phyloP scores from a whole-genome alignment of 2,329 filamentous ascomycete genomes.

The Fusarium penzigii region DNA sequence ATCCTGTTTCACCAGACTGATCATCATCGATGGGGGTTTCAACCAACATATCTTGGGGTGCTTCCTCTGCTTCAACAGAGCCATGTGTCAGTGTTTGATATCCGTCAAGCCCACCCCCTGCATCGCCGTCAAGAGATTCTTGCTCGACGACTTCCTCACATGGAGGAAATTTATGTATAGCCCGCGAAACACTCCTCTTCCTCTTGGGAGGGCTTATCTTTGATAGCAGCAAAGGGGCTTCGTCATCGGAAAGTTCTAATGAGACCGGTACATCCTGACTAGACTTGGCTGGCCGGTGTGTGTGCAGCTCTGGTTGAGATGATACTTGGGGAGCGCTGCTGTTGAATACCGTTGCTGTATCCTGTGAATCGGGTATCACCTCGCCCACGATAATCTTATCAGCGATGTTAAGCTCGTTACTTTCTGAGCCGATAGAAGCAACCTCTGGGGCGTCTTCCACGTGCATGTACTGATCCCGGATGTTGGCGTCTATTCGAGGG shows the following conservation, averaged over 20 bases:
- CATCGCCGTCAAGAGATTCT: background rate
- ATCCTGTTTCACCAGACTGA: too few species aligned
- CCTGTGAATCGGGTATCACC: constrained; percentile 33
- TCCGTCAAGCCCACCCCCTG: background rate
- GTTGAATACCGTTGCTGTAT: constrained; percentile 22
- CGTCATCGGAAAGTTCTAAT: constrained; percentile 38
- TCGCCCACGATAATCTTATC: background rate
- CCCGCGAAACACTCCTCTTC: background rate
- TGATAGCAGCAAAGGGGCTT: constrained; percentile 32
- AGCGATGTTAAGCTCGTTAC: background rate
- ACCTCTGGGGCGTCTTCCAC: constrained; percentile 5
- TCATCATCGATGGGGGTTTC: too few species aligned
- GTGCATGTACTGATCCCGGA: constrained; percentile 9
- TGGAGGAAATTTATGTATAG: background rate
- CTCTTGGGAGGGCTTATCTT: constrained; percentile 5
- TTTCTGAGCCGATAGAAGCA: background rate
- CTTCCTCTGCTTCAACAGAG: too few species aligned
- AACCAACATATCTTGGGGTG: too few species aligned
- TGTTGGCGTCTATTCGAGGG: constrained; percentile 4
- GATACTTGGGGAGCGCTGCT: constrained; percentile 21
- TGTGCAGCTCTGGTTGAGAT: background rate
- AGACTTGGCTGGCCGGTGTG: background rate
- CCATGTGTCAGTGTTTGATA: too few species aligned
- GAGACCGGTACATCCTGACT: constrained; percentile 5
- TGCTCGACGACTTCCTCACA: background rate